Base-by-base conservation (phyloP, 2,329 filamentous ascomycete species). In the Cordyceps cicadae region DNA sequence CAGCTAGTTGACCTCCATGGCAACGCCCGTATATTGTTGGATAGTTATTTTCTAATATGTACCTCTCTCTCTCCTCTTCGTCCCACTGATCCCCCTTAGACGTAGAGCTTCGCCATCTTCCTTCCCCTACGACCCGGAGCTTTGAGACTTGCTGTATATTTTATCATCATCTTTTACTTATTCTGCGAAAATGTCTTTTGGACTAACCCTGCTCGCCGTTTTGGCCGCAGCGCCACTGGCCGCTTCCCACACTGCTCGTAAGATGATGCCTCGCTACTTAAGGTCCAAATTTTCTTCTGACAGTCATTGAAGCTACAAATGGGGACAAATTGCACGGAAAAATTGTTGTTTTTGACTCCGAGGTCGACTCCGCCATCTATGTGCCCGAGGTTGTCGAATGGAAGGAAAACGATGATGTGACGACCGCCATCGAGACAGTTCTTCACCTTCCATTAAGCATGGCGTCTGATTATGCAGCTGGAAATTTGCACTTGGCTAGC, bases 321-420 rank as follows among this genome's bases (percentile, higher is more conserved):
- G 79, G 76, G 43, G 65, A 75, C 8, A 75, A 77, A 5, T 14
- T 62, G 60, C 67, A 71, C 50, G 74, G 74, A 4, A 26, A 63
- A 60, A 67, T 71, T 51, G 74, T 75, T 3, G 65, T 75, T n/a
- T 72, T 72, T 4, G 71, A 75, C 63, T 67, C 72, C 12, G 67
- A 71, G 11, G 66, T 75, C 52, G 71, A 74, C 50, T 69, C 68
- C 37, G 70, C 76, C 14, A 79, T 76, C 45, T 73, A 78, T 45
- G 65, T 75, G 11, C 75, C 77, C 6, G 74, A 80, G 62, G 75
- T 81, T 54, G 77, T 85, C 32, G 78, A 88, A 66, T 87, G 82
- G 71, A 82, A 87, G 51, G 79, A 89, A 67, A 83, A 84, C 60
- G 75, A 78, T n/a, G 74, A 78, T 3, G 64, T 85, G 63, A 76